Evolutionary conservation across 78 protist species (phyloP).

Genomic region (Dictyostelium firmibasis): DNA sequence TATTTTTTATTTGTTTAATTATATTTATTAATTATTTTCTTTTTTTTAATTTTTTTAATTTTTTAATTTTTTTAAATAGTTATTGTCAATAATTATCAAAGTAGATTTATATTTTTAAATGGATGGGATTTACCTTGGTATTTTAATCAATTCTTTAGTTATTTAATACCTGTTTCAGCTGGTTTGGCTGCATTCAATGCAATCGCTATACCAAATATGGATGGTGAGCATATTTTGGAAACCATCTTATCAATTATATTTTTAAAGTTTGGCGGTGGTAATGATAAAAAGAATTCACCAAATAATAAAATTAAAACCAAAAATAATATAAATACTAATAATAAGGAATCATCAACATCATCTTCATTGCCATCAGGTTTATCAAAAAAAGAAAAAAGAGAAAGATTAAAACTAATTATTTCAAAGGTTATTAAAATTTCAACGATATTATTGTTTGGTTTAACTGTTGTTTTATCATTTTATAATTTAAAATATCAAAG

Average conservation of each 20-base stretch:
- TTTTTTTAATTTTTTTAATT: too few species aligned
- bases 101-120: conserved; percentile 3
- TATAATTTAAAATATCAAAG: background rate
- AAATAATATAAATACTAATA: background rate
- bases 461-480: background rate
- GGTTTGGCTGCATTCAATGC: conserved; percentile 46
- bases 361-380: background rate
- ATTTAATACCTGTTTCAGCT: conserved; percentile 22
- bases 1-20: background rate
- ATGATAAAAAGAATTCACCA: background rate
- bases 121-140: conserved; percentile 6
- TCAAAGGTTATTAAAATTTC: background rate
- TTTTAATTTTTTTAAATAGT: background rate
- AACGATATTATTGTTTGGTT: background rate
- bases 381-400: background rate
- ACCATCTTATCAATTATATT: conserved; percentile 7
- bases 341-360: background rate
- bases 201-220: conserved; percentile 10
- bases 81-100: conserved; percentile 19
- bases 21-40: too few species aligned
- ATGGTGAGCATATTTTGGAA: conserved; percentile 32
- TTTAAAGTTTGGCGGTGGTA: background rate
- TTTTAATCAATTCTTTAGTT: background rate
- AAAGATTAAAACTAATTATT: background rate
- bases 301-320: background rate